Evolutionary conservation across 164 flowering plant genomes (phyloP), one percentile per base, ranked within the genome.

Genomic region (Dillenia suffruticosa): DNA sequence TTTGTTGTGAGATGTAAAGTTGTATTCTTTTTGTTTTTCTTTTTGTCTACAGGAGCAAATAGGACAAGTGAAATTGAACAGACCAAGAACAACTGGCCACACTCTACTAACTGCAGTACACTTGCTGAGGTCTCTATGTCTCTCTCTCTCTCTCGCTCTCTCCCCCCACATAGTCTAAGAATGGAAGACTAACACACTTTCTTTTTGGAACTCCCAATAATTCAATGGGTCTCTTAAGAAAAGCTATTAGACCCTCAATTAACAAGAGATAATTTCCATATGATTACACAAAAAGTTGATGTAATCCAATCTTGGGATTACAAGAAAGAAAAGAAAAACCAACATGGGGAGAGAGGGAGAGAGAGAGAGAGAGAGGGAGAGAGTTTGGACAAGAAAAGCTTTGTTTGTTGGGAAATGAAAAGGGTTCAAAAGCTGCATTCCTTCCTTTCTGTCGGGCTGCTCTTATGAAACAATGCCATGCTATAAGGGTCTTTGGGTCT

Each of bases 391-490:
- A 75, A 59, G 45, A 68, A 76, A 70, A 71, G 78, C 55, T 68
- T 67, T 77, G 79, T 59, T 52, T 66, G 77, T 84, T 85, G 90
- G 92, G 84, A 85, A 83, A 81, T 76, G 85, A 71, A 86, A 82
- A 77, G 77, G 61, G 76, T 62, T 66, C 49, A 84, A 88, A 88
- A 76, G 89, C 88, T 86, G 86, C 81, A 62, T 44, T 82, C 72
- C 84, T 74, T 82, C 85, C 86, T 78, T 84, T 81, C 84, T 86
- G 92, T 84, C 89, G 88, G 71, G 58, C 72, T 59, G 64, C 68
- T 74, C 72, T 81, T 65, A 55, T 70, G 81, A 74, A 78, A 74
- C 65, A 55, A 58, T 32, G 40, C 40, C 40, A 32, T 32, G 40
- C 40, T 32, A 32, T 68, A 58, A 51, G 65, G 64, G 63, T 58